These are phyloP conservation scores for Orobanche coerulescens DNA, from an alignment of 257 asterid genomes.

Conservation along the genomic window DNA sequence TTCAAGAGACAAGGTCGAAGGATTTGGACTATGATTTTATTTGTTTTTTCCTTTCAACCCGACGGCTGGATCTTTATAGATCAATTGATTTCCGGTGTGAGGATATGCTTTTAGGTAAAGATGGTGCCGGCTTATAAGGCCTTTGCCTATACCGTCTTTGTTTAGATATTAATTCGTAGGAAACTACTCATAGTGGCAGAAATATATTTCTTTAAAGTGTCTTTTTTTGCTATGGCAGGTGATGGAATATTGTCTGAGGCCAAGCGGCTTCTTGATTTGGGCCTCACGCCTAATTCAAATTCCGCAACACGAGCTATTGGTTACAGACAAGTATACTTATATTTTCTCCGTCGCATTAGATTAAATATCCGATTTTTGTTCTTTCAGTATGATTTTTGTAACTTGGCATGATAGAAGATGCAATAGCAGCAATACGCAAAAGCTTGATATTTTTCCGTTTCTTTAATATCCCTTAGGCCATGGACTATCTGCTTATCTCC, in stretches of 20 bases:
- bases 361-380: neutral
- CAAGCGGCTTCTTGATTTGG: slow-evolving; percentile 81
- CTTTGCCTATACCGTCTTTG: neutral
- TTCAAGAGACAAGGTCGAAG: slow-evolving; percentile 32
- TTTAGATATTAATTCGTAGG: slow-evolving; percentile 4
- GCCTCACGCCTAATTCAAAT: slow-evolving; percentile 77
- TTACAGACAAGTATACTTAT: slow-evolving; percentile 71
- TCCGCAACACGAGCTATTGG: slow-evolving; percentile 97
- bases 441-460: slow-evolving; percentile 4
- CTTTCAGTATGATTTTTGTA: slow-evolving; percentile 9
- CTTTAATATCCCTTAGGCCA: slow-evolving; percentile 46
- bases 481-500: slow-evolving; percentile 69
- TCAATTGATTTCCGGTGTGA: slow-evolving; percentile 93
- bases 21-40: slow-evolving; percentile 78
- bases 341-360: slow-evolving; percentile 16
- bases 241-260: slow-evolving; percentile 84
- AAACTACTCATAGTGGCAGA: neutral
- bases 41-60: slow-evolving; percentile 84
- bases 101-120: slow-evolving; percentile 82
- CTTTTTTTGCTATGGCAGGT: slow-evolving; percentile 30
- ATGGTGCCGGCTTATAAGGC: slow-evolving; percentile 2
- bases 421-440: neutral
- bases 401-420: neutral
- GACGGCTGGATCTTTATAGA: slow-evolving; percentile 75
- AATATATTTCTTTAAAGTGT: neutral